Conservation (phyloP, 108 stramenopile genomes). For the Stephanodiscus triporus region DNA sequence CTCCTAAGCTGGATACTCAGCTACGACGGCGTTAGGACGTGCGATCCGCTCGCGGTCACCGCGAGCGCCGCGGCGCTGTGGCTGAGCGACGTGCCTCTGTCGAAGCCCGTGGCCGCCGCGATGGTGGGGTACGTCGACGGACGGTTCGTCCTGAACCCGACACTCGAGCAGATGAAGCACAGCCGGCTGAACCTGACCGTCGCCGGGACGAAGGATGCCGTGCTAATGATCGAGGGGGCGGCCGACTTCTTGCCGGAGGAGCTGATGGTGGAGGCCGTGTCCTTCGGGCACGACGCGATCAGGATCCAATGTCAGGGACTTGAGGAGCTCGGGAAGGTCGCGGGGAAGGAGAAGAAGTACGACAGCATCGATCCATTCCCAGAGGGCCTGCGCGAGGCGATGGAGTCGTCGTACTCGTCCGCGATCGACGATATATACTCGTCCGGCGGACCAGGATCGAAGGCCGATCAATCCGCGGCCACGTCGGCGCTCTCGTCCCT, state of each 20-base stretch:
- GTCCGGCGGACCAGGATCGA: constrained; percentile 48
- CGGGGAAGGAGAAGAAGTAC: constrained; percentile 71
- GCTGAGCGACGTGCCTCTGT: constrained; percentile 74
- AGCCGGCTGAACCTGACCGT: constrained; percentile 72
- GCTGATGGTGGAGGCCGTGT: constrained; percentile 83
- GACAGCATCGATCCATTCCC: constrained; percentile 56
- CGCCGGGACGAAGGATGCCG: constrained; percentile 89
- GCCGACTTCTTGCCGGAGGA: constrained; percentile 91
- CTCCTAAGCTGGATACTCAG: constrained; percentile 90
- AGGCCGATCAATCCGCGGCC: constrained; percentile 58
- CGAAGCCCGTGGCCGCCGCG: constrained; percentile 77
- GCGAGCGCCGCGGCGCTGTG: constrained; percentile 75
- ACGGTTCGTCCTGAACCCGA: constrained; percentile 75
- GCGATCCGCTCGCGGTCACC: constrained; percentile 79
- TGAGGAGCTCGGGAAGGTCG: constrained; percentile 60
- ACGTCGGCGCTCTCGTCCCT: constrained; percentile 50
- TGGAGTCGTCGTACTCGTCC: constrained; percentile 55
- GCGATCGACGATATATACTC: constrained; percentile 47
- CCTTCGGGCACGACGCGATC: constrained; percentile 85
- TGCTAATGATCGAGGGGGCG: constrained; percentile 95
- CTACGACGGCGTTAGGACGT: constrained; percentile 77
- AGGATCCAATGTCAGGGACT: constrained; percentile 75
- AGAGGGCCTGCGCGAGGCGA: constrained; percentile 60
- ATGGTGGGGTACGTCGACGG: constrained; percentile 77
- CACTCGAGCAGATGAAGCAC: constrained; percentile 67